A percentile compares a stretch with the other conserved stretches of the same genome.
phyloP scores from a whole-genome alignment of 495 filamentous ascomycete genomes.

The Penicillium coprophilum region DNA sequence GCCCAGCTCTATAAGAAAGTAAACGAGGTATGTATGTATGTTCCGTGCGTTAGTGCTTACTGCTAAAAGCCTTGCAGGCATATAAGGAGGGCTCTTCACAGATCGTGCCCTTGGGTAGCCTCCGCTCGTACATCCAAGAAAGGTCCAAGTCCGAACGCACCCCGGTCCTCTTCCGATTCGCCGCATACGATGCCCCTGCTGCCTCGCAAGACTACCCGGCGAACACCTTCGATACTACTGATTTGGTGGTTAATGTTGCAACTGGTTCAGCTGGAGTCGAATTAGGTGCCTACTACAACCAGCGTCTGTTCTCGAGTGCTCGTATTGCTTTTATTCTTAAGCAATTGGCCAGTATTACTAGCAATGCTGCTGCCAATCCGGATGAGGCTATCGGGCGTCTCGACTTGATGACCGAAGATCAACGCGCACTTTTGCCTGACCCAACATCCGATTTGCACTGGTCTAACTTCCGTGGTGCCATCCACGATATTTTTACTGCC shows the following conservation, averaged over 20 bases:
- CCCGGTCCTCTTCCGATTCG: slow-evolving; percentile 49
- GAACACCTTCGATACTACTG: slow-evolving; percentile 47
- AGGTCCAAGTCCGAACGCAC: slow-evolving; percentile 43
- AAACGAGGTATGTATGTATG: slow-evolving; percentile 39
- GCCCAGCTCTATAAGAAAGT: slow-evolving; percentile 44
- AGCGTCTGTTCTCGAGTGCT: slow-evolving; percentile 50
- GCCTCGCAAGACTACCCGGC: slow-evolving; percentile 48
- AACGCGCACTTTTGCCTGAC: slow-evolving; percentile 59
- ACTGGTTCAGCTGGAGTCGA: slow-evolving; percentile 35
- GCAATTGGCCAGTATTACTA: slow-evolving; percentile 45
- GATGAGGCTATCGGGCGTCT: slow-evolving; percentile 48
- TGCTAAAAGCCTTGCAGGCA: slow-evolving; percentile 25
- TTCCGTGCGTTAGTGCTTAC: neutral
- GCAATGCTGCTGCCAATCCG: slow-evolving; percentile 44
- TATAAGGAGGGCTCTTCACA: slow-evolving; percentile 47
- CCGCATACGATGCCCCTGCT: slow-evolving; percentile 50
- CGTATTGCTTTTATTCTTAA: slow-evolving; percentile 47
- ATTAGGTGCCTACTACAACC: slow-evolving; percentile 51
- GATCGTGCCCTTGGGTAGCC: slow-evolving; percentile 45
- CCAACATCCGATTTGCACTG: slow-evolving; percentile 78
- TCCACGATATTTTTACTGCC: slow-evolving; percentile 73
- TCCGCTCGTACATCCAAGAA: slow-evolving; percentile 47
- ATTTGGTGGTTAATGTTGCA: slow-evolving; percentile 48
- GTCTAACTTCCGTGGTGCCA: slow-evolving; percentile 76
- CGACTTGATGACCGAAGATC: slow-evolving; percentile 49